Conservation (phyloP, 2,329 filamentous ascomycete genomes). For the Pseudogymnoascus verrucosus region DNA sequence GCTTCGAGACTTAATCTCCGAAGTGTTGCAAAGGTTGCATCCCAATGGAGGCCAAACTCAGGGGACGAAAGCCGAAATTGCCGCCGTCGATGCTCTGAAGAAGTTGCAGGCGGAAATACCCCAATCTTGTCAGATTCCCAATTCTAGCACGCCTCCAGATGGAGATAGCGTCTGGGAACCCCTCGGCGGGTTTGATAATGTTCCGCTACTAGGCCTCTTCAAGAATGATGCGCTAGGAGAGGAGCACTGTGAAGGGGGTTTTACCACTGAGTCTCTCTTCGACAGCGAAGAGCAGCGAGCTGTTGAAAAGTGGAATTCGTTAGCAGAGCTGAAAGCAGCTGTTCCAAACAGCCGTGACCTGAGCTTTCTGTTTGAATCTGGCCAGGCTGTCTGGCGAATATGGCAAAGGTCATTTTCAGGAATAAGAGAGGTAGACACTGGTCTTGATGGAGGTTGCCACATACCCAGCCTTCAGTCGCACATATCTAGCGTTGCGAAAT, state of each 20-base stretch:
- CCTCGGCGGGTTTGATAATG: background rate
- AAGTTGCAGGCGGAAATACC: background rate
- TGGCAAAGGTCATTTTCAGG: slow-evolving; percentile 19
- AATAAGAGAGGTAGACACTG: background rate
- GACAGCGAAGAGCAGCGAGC: background rate
- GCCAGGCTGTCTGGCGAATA: slow-evolving; percentile 21
- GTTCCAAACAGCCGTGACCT: slow-evolving; percentile 15
- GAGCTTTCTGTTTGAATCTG: slow-evolving; percentile 18
- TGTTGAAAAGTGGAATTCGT: background rate
- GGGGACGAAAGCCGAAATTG: background rate
- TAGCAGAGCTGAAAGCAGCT: slow-evolving; percentile 9
- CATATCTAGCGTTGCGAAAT: slow-evolving; percentile 23
- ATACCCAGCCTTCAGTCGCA: slow-evolving; percentile 30
- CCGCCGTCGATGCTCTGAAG: background rate
- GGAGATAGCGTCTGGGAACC: background rate
- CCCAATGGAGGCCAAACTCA: slow-evolving; percentile 1
- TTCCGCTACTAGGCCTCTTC: background rate
- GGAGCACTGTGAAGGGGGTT: background rate
- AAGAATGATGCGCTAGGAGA: background rate
- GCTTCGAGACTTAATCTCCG: slow-evolving; percentile 22
- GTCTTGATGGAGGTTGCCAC: slow-evolving; percentile 8
- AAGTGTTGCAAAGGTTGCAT: slow-evolving; percentile 14
- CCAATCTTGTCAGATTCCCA: background rate
- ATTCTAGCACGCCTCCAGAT: background rate
- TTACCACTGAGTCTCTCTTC: background rate